Conservation (phyloP, 257 asterid species). For the Cruciata laevipes region DNA sequence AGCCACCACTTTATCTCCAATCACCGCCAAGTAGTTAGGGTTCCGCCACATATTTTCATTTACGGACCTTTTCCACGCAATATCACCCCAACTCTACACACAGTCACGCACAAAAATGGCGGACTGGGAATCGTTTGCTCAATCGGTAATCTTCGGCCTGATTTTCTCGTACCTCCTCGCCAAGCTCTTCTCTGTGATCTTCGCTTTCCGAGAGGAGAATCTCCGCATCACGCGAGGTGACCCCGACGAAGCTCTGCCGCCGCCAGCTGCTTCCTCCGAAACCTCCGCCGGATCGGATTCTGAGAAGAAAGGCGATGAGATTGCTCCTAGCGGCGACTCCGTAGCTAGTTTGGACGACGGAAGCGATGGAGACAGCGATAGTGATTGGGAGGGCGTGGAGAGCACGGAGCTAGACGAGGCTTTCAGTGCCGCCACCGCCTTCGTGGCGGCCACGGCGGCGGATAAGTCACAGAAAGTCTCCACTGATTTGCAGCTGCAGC, state of each 20-base stretch:
- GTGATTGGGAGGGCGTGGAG: constrained; percentile 99
- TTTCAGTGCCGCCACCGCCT: constrained; percentile 93
- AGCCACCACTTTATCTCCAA: neutral
- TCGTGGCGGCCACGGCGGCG: constrained; percentile 89
- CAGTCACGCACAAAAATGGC: constrained; percentile 31
- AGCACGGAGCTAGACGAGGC: constrained; percentile 90
- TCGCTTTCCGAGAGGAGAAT: constrained; percentile 85
- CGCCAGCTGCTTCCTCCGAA: constrained; percentile 8
- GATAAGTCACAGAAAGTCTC: constrained; percentile 69
- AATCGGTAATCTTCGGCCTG: constrained; percentile 63
- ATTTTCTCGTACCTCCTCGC: constrained; percentile 86
- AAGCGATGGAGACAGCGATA: constrained; percentile 24
- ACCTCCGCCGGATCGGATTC: constrained; percentile 20
- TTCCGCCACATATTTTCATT: neutral
- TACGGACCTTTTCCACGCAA: neutral
- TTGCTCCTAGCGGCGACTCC: constrained; percentile 3
- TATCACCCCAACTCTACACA: neutral
- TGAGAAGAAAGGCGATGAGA: constrained; percentile 24
- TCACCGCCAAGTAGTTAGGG: neutral
- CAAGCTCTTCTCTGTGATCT: constrained; percentile 73
- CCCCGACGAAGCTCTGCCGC: constrained; percentile 27
- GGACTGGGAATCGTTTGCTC: constrained; percentile 59
- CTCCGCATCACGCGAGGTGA: constrained; percentile 69
- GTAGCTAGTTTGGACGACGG: constrained; percentile 11
- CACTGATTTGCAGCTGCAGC: constrained; percentile 81